Percentiles rank a stretch among this genome's conserved stretches.
Evolutionary conservation across 495 filamentous ascomycete genomes (phyloP).

Genomic region (Penicillium odoratum): DNA sequence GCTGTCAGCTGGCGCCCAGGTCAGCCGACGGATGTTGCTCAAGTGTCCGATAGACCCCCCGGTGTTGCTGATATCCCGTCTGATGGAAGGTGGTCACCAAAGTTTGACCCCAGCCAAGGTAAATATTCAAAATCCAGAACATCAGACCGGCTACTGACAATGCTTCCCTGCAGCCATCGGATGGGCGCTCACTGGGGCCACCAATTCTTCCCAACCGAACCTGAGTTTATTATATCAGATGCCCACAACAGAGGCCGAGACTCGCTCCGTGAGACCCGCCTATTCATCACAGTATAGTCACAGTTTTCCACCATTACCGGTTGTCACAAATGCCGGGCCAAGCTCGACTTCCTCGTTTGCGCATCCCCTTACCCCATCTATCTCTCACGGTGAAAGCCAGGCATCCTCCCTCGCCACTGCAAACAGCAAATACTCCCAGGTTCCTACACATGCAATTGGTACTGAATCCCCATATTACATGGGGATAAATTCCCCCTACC

Average conservation of each 20-base stretch:
- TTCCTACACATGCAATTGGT: conserved; percentile 17
- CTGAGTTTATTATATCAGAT: conserved; percentile 71
- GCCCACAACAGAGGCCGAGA: conserved; percentile 31
- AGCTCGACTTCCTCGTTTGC: conserved; percentile 25
- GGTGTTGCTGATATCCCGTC: conserved; percentile 28
- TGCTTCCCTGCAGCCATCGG: conserved; percentile 56
- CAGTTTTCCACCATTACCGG: conserved; percentile 29
- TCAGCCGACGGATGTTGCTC: conserved; percentile 26
- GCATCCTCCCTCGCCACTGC: conserved; percentile 18
- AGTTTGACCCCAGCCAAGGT: conserved; percentile 54
- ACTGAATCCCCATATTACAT: conserved; percentile 31
- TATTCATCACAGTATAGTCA: conserved; percentile 40
- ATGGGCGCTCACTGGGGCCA: conserved; percentile 77
- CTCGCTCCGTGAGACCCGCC: conserved; percentile 19
- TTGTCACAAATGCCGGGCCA: conserved; percentile 22
- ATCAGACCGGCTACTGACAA: conserved; percentile 18
- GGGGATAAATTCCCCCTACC: conserved; percentile 32
- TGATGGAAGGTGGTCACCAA: conserved; percentile 42
- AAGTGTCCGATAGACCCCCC: conserved; percentile 23
- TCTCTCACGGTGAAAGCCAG: conserved; percentile 17
- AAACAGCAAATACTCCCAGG: conserved; percentile 23
- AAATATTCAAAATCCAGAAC: conserved; percentile 32
- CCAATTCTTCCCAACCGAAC: conserved; percentile 77
- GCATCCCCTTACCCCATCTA: conserved; percentile 19
- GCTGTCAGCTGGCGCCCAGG: conserved; percentile 45